phyloP scores from a whole-genome alignment of 1,284 basidiomycete species.

The Malassezia sympodialis region DNA sequence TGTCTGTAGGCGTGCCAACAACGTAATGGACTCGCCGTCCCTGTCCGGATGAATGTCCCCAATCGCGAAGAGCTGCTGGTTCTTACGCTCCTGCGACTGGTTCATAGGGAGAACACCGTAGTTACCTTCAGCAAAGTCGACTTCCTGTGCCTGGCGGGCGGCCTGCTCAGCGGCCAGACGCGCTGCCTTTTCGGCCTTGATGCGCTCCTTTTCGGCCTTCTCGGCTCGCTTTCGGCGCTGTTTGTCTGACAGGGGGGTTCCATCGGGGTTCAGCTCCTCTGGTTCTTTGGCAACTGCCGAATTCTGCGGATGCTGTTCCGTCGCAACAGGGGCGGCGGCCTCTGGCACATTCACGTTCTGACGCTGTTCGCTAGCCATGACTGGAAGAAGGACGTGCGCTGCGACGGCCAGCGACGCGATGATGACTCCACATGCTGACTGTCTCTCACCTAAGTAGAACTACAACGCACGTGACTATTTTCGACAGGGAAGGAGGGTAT shows the following conservation, averaged over 20 bases:
- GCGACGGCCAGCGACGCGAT: background rate
- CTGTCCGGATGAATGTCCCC: constrained; percentile 59
- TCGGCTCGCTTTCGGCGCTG: constrained; percentile 88
- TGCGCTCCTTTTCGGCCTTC: constrained; percentile 66
- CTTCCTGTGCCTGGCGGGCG: constrained; percentile 63
- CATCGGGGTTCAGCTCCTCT: constrained; percentile 29
- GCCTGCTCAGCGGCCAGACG: constrained; percentile 67
- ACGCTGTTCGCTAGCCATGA: constrained; percentile 13
- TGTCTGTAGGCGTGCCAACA: constrained; percentile 85
- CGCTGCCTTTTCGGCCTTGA: constrained; percentile 67
- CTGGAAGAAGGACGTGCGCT: constrained; percentile 7
- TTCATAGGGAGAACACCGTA: constrained; percentile 86
- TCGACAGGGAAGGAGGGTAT: background rate
- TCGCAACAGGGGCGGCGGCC: background rate
- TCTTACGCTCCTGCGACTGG: constrained; percentile 65
- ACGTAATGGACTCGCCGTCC: constrained; percentile 67
- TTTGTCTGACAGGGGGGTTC: constrained; percentile 62
- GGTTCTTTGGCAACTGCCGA: background rate
- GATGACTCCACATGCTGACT: constrained; percentile 6
- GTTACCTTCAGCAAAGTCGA: constrained; percentile 73
- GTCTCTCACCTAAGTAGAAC: constrained; percentile 8
- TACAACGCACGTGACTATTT: constrained; percentile 17
- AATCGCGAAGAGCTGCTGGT: constrained; percentile 56
- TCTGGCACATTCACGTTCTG: constrained; percentile 4
- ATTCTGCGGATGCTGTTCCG: background rate